These are phyloP conservation scores for Colletotrichum sp. DNA, from an alignment of 2,329 filamentous ascomycete species.

Conservation along the genomic window DNA sequence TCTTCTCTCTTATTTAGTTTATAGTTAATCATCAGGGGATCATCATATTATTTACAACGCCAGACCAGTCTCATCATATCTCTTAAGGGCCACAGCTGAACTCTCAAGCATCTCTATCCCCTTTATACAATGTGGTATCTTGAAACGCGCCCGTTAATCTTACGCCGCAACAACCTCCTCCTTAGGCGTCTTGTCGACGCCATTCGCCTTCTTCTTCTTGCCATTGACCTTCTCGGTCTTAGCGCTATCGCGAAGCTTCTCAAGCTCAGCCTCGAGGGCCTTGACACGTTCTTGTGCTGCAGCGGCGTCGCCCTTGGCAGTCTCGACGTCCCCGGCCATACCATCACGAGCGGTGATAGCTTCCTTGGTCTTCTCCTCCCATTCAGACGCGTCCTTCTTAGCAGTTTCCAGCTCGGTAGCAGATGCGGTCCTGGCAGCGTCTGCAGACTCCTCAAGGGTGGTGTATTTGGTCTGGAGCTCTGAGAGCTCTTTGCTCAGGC, in stretches of 20 bases:
- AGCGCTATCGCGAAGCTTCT: slow-evolving; percentile 33
- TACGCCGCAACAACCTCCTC: slow-evolving; percentile 22
- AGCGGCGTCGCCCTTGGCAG: slow-evolving; percentile 25
- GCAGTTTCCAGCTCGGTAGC: slow-evolving; percentile 9
- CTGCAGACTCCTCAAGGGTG: slow-evolving; percentile 9
- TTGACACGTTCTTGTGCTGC: slow-evolving; percentile 23
- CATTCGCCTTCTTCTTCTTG: slow-evolving; percentile 39
- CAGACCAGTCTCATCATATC: background rate
- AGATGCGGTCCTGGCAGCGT: background rate
- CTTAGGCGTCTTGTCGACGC: slow-evolving; percentile 22
- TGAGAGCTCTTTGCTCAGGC: slow-evolving; percentile 8
- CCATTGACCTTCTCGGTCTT: slow-evolving; percentile 41
- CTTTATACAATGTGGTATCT: slow-evolving; percentile 6
- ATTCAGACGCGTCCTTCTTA: slow-evolving; percentile 13
- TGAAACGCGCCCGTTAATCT: background rate
- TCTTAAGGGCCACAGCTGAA: background rate
- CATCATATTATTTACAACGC: slow-evolving; percentile 15
- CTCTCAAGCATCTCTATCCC: background rate
- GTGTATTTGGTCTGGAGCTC: slow-evolving; percentile 5
- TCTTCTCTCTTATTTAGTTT: background rate
- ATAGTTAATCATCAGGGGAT: slow-evolving; percentile 5
- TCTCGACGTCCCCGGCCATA: slow-evolving; percentile 25
- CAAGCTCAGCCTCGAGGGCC: slow-evolving; percentile 24
- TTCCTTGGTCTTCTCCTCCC: slow-evolving; percentile 10
- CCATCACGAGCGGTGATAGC: background rate